Evolutionary conservation across 768 basidiomycete species (phyloP), one percentile per base, ranked within the genome.

Genomic region (Dendrothele bispora): DNA sequence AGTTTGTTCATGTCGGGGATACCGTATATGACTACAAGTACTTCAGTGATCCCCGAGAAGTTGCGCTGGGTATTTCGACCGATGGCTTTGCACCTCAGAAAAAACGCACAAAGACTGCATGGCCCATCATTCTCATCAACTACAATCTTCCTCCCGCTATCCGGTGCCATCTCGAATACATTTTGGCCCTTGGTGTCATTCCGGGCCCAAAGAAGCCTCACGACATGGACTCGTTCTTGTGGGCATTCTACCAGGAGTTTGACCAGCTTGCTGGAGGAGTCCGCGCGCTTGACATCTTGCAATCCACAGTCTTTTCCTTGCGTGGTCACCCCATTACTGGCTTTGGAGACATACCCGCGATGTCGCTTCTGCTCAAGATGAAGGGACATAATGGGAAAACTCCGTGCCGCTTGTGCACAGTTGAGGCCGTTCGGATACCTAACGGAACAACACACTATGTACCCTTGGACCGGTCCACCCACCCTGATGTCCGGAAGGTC

Each of bases 81-180:
- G 45, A 47, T 8, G 45, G 38, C 2, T 47, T 47, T 18, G n/a
- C n/a, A 12, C 45, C 45, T 18, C 26, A 17, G 18, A 55, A 56
- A 27, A 48, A 59, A 4, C 51, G 54, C 0, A 50, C 43, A 1
- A 48, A 50, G 7, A 63, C 64, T 0, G 54, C 56, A 8, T 72
- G 68, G 55, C 71, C 67, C 1, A 35, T 72, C 3, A 37, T 72
- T 15, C n/a, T 65, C 0, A 57, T 62, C 50, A 69, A 69, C 50
- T 64, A 59, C 54, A 73, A 71, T 36, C 52, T 72, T 1, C 65
- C 63, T 4, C 69, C 67, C 0, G 50, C 62, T n/a, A 37, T 57
- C 3, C 54, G 55, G 1, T 61, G 55, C n/a, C 62, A 62, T 18
- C 36, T 56, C 10, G 32, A 52, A 1, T 53, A 69, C 26, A 54